Evolutionary conservation across 345 rosid genomes (phyloP), one percentile per base, ranked within the genome.

Genomic region (Physaria fendleri): DNA sequence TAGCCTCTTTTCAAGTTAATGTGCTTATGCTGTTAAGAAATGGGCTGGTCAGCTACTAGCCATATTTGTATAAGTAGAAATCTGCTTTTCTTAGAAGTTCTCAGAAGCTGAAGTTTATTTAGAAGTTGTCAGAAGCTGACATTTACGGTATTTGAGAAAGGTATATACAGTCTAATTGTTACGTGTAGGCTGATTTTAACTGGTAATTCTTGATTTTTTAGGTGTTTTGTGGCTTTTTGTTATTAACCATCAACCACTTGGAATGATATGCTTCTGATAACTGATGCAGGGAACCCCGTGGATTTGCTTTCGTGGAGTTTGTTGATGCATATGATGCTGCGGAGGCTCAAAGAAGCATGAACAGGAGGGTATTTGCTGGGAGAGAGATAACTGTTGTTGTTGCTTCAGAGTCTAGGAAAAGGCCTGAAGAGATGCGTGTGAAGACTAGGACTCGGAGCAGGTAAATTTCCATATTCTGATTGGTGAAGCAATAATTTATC

Each of bases 221-320:
- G 37, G 18, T 38, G 33, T 33, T 64, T 8, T n/a, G 18, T 62
- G 37, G 46, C 25, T n/a, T n/a, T 71, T 56, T 65, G 43, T 35
- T 53, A 37, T 64, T 21, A 17, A n/a, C 17, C 39, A 40, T 68
- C 44, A 23, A 27, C 17, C 57, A 15, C 39, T 13, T 62, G 57
- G 50, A 43, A 61, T 74, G 73, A 71, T 50, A 14, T 17, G 28
- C 27, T 58, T 65, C 23, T 48, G 5, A 22, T 42, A 55, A 32
- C 39, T 38, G 35, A 24, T 75, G 68, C 77, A 93, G 99, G 75
- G 77, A 87, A 73, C 99, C 99, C 39, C 83, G 97, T 25, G 99
- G 97, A 18, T 93, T 93, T 87, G 99, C 96, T 8, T 93, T 93
- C 79, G 94, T 93, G 76, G 88, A 93, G 80, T 89, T 89, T 77